Percentiles rank a stretch among this genome's conserved stretches.
phyloP scores from a whole-genome alignment of 2,329 filamentous ascomycete species.

The Fusarium tuaranense region DNA sequence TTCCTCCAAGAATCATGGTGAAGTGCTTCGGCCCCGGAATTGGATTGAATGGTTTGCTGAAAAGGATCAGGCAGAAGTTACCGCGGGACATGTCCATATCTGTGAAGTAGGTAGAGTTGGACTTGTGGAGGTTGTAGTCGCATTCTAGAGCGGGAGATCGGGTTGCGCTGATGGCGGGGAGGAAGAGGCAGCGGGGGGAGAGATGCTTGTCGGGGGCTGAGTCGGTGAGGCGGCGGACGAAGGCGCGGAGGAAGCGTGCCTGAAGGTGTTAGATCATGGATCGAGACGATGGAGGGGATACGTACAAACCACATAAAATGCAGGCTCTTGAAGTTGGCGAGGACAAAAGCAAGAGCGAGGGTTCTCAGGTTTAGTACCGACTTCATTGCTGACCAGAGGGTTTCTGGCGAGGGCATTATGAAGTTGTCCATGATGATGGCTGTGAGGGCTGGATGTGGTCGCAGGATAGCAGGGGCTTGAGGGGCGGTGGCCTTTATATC shows the following conservation, averaged over 20 bases:
- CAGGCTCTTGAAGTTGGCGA: neutral
- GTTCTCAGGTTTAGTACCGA: neutral
- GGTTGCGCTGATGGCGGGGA: neutral
- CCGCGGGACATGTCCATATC: slow-evolving; percentile 29
- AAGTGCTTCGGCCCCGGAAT: neutral
- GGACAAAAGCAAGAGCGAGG: neutral
- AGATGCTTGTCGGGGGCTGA: neutral
- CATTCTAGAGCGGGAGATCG: slow-evolving; percentile 23
- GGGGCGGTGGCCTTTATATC: neutral
- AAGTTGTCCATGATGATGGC: neutral
- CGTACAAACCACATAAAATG: neutral
- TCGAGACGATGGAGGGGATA: neutral
- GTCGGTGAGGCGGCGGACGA: neutral
- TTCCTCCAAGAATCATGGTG: neutral
- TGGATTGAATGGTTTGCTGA: neutral
- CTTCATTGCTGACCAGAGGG: neutral
- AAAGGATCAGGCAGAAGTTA: slow-evolving; percentile 13
- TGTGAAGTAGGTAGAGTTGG: slow-evolving; percentile 32
- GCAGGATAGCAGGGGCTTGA: neutral
- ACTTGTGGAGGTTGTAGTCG: slow-evolving; percentile 35
- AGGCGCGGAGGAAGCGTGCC: neutral
- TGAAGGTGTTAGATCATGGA: neutral
- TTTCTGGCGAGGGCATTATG: neutral
- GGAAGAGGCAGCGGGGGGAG: neutral
- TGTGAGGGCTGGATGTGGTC: neutral